Evolutionary conservation across 441 rosid species (phyloP).

Genomic region (Erodium chrysanthum): DNA sequence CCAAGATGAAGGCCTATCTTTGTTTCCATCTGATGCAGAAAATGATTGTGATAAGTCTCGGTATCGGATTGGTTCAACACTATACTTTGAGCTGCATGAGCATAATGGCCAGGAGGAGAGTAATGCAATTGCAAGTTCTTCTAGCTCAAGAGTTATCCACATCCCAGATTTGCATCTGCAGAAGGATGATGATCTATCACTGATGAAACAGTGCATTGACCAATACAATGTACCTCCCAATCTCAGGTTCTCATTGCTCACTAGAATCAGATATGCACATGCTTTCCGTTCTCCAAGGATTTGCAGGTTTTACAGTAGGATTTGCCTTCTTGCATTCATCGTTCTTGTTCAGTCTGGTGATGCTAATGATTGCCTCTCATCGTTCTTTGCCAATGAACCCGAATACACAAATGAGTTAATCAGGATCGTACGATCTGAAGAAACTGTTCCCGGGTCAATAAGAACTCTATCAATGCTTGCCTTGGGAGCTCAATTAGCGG

Average conservation of each 20-base stretch:
- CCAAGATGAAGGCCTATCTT: constrained; percentile 73
- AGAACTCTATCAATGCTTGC: constrained; percentile 95
- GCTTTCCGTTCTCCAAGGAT: constrained; percentile 81
- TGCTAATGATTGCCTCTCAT: constrained; percentile 77
- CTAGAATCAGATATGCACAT: constrained; percentile 89
- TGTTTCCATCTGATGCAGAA: constrained; percentile 72
- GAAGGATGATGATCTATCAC: constrained; percentile 73
- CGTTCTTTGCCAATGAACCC: constrained; percentile 96
- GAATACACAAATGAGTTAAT: constrained; percentile 93
- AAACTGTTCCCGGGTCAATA: constrained; percentile 69
- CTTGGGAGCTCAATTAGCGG: constrained; percentile 91
- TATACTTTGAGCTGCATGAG: constrained; percentile 86
- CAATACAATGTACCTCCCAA: constrained; percentile 62
- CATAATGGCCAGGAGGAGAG: constrained; percentile 37
- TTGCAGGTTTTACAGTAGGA: constrained; percentile 85
- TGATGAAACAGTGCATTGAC: constrained; percentile 84
- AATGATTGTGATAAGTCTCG: constrained; percentile 52
- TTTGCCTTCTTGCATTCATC: constrained; percentile 88
- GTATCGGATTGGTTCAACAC: constrained; percentile 73
- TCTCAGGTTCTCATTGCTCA: constrained; percentile 73
- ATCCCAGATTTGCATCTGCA: constrained; percentile 72
- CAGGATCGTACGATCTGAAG: constrained; percentile 88
- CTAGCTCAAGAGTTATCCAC: constrained; percentile 52
- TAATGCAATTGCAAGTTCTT: constrained; percentile 25
- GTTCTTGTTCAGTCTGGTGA: constrained; percentile 95